Conservation (phyloP, 2,329 filamentous ascomycete genomes). For the Colletotrichum limetticola region DNA sequence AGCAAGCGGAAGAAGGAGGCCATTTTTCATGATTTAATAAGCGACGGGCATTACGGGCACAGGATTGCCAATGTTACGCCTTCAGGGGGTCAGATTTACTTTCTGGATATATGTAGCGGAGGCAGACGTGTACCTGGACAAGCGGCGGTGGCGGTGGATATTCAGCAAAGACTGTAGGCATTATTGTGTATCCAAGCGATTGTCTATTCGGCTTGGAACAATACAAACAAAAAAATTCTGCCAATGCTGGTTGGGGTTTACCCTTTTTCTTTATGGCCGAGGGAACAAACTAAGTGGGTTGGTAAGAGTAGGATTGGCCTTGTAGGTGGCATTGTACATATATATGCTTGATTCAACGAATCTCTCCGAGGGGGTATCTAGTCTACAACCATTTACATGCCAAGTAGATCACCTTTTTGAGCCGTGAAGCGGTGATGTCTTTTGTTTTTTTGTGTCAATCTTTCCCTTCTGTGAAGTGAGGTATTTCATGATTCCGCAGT, state of each 20-base stretch:
- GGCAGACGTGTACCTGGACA: not conserved
- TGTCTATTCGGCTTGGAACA: not conserved
- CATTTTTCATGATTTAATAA: constrained; percentile 1
- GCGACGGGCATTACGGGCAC: not conserved
- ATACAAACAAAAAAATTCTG: constrained; percentile 6
- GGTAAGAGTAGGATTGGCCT: not conserved
- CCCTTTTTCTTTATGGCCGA: not conserved
- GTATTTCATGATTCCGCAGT: not conserved
- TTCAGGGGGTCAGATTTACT: not conserved
- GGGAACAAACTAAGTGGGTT: not conserved
- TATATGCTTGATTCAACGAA: not conserved
- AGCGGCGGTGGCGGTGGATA: not conserved
- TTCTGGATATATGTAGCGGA: constrained; percentile 5
- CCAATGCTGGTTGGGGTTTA: not conserved
- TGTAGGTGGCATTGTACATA: constrained; percentile 23
- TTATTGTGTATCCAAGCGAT: constrained; percentile 8
- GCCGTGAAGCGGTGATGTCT: not conserved
- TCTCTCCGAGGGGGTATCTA: constrained; percentile 30
- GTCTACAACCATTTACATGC: constrained; percentile 30
- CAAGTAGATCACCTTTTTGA: constrained; percentile 1
- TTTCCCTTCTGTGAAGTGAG: not conserved
- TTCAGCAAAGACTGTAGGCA: constrained; percentile 2
- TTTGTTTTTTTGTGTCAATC: not conserved
- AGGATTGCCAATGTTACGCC: constrained; percentile 7
- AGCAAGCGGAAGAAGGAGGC: not conserved